Conservation (phyloP, 1,139 yeast species). For the Kodamaea fungicola region DNA sequence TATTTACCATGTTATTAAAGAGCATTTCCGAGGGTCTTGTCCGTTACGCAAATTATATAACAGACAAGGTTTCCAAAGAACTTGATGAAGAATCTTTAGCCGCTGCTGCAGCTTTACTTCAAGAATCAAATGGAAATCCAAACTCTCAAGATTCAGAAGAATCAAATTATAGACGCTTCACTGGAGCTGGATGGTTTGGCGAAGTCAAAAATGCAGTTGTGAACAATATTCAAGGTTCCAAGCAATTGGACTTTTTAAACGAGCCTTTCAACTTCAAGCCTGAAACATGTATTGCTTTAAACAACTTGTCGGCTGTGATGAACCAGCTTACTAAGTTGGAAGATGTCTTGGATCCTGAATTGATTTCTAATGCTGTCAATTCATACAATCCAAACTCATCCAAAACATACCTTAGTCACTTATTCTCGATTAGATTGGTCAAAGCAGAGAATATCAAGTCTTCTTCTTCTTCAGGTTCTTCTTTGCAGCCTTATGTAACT, state of each 20-base stretch:
- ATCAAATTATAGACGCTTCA: slow-evolving; percentile 21
- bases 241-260: slow-evolving; percentile 36
- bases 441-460: slow-evolving; percentile 70
- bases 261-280: slow-evolving; percentile 60
- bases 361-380: slow-evolving; percentile 46
- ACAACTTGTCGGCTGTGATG: slow-evolving; percentile 64
- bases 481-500: slow-evolving; percentile 66
- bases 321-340: slow-evolving; percentile 59
- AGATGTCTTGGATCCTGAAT: slow-evolving; percentile 58
- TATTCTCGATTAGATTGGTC: slow-evolving; percentile 64
- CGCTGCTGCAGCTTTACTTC: not conserved
- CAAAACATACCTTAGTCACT: slow-evolving; percentile 42
- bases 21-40: slow-evolving; percentile 61
- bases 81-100: slow-evolving; percentile 32
- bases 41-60: slow-evolving; percentile 47
- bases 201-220: slow-evolving; percentile 46
- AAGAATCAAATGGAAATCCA: slow-evolving; percentile 4
- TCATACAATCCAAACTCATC: slow-evolving; percentile 28
- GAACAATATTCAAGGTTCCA: slow-evolving; percentile 40
- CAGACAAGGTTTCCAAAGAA: slow-evolving; percentile 49
- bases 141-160: slow-evolving; percentile 25
- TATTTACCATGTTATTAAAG: slow-evolving; percentile 56
- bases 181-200: slow-evolving; percentile 34
- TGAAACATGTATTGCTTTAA: slow-evolving; percentile 71
- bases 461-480: slow-evolving; percentile 23